Evolutionary conservation across 805 yeast genomes (phyloP), one percentile per base, ranked within the genome.

Genomic region (Phaffomyces thermotolerans): DNA sequence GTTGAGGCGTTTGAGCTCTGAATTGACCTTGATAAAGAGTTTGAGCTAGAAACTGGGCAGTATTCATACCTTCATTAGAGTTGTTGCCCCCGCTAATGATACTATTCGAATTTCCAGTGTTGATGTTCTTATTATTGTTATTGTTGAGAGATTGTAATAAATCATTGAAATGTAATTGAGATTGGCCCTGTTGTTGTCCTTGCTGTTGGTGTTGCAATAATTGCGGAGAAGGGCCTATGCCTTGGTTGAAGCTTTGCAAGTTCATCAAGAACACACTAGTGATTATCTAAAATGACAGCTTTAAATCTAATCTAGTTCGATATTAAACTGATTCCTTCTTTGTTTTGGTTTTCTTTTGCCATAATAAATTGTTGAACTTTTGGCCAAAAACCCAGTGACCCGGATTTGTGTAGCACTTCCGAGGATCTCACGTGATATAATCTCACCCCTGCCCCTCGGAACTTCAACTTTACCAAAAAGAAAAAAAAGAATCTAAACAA

Each of bases 1-100:
- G 51, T 35, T 56, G 64, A 18, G 65, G 63, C 10, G 66, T 63
- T 34, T 52, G 59, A 13, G 64, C 51, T 34, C 69, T 58, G 49
- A 61, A 68, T 25, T 59, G 62, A 32, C 71, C 69, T 42, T 65
- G 74, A 43, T 66, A 69, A 34, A 66, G 49, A 6, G 69, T 57
- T 47, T 68, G 73, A 5, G 73, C 66, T 39, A 69, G 42, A 37
- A 68, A 49, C 30, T 66, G 63, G 1, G 69, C 59, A 12, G 68
- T 63, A 44, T 59, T 59, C 44, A 64, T 38, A 17, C 45, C 50
- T 12, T 60, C 64, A n/a, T 31, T 33, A 5, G 18, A 32, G 6
- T 24, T 29, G 30, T 22, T 31, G 13, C 30, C 37, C 8, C 30
- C 22, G 31, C 20, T 39, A 31, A 30, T 27, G 23, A 36, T 40